Evolutionary conservation across 495 filamentous ascomycete genomes (phyloP).

Genomic region (Penicillium simplicissimum): DNA sequence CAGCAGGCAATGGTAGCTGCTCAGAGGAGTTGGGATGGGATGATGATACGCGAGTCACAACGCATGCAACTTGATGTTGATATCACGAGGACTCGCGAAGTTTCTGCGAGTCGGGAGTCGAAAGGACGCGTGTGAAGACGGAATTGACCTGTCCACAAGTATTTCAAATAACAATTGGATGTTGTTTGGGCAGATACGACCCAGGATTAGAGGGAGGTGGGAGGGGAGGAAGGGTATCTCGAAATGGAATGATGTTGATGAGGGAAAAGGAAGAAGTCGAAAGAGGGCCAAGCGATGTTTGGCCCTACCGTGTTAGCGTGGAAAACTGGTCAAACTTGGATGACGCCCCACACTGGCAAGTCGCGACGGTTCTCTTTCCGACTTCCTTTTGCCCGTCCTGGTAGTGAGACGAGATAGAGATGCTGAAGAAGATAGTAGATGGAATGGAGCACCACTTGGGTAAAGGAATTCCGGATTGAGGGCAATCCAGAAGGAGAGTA

Average conservation of each 20-base stretch:
- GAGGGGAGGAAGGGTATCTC: conserved; percentile 35
- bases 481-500: background rate
- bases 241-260: conserved; percentile 39
- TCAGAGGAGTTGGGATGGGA: conserved; percentile 23
- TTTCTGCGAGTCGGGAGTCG: conserved; percentile 20
- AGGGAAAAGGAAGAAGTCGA: conserved; percentile 44
- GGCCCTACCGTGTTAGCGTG: conserved; percentile 52
- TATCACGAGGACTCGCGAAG: conserved; percentile 28
- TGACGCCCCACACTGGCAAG: conserved; percentile 44
- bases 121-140: conserved; percentile 28
- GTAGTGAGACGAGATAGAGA: conserved; percentile 16
- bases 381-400: conserved; percentile 18
- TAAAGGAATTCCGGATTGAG: conserved; percentile 9
- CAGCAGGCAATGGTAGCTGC: conserved; percentile 24
- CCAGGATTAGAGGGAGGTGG: conserved; percentile 12
- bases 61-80: conserved; percentile 32
- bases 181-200: conserved; percentile 11
- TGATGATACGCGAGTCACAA: conserved; percentile 22
- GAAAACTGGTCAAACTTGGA: conserved; percentile 40
- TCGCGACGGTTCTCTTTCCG: conserved; percentile 34
- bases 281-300: conserved; percentile 51
- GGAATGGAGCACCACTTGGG: conserved; percentile 14
- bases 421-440: conserved; percentile 8
- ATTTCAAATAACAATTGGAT: conserved; percentile 20
- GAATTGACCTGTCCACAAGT: conserved; percentile 17